A percentile compares a stretch with the other conserved stretches of the same genome.
These are phyloP conservation scores for Cercophora newfieldiana DNA, from an alignment of 495 filamentous ascomycete genomes.

Conservation along the genomic window DNA sequence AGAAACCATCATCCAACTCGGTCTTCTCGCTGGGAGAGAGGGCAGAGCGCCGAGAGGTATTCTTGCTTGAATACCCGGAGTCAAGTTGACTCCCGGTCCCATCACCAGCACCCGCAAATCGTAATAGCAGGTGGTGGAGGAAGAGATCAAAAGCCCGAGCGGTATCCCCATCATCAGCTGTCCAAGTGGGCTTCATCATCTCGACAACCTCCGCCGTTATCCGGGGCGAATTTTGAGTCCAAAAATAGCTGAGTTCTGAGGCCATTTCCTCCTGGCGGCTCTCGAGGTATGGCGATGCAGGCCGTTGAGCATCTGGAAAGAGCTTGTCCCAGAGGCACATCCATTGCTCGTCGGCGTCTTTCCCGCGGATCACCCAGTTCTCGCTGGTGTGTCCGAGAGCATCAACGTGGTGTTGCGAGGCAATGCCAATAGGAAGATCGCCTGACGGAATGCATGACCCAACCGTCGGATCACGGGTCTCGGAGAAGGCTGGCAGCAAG, in stretches of 20 bases:
- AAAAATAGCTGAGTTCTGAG: neutral
- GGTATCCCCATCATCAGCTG: neutral
- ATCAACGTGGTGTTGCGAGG: neutral
- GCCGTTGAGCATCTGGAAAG: neutral
- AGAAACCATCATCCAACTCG: too few species aligned
- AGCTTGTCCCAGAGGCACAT: neutral
- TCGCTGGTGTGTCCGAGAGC: neutral
- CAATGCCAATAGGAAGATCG: too few species aligned
- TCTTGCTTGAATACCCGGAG: too few species aligned
- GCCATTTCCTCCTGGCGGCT: neutral
- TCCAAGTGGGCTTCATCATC: neutral
- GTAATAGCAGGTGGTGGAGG: too few species aligned
- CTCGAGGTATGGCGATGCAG: neutral
- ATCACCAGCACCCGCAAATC: too few species aligned
- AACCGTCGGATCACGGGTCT: too few species aligned
- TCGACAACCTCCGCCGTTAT: neutral
- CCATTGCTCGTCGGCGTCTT: neutral
- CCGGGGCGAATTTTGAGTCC: neutral
- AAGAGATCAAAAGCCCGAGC: too few species aligned
- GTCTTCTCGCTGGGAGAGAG: too few species aligned
- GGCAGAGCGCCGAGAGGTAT: too few species aligned
- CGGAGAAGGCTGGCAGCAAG: neutral
- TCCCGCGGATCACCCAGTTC: neutral
- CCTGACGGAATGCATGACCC: too few species aligned
- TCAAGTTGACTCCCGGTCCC: too few species aligned